Base-by-base conservation (phyloP, 139 green algal species). In the Coelastrella sp. region DNA sequence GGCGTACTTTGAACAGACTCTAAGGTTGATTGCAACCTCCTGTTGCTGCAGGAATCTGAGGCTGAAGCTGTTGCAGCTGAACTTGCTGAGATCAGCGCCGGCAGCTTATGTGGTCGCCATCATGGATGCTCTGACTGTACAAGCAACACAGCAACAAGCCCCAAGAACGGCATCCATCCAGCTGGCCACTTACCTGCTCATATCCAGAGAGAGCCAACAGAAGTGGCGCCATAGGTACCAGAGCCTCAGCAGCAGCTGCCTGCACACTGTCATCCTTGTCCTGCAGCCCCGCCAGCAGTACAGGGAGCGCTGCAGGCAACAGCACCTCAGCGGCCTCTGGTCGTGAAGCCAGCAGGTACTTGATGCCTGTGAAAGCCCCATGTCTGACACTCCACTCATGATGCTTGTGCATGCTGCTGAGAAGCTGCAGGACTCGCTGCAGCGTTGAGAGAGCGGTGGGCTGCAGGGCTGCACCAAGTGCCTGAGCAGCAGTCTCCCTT, bases 401-500 rank as follows among this genome's bases (percentile, higher is more conserved):
- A n/a, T 90, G 68, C 30, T 68, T 41, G 81, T 89, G 74, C 82
- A 97, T 91, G 87, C 92, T 78, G 23, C 84, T 57, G 85, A 98
- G 87, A 77, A 93, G 74, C 27, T 25, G 27, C 77, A 96, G 77
- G 81, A 96, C 80, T 3, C n/a, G 30, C 21, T 85, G 53, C 62
- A 96, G 76, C 5, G 43, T 57, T 5, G 51, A 43, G 23, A 62
- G 9, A 21, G 78, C 41, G 35, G 96, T 76, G 13, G 86, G 51
- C 48, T 84, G 85, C 67, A 93, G 40, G 0, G 92, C 91, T 15
- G 92, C 89, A 34, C 94, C 97, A 62, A 99, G 90, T 19, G 95
- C 96, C 89, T 99, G 97, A 17, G 95, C 96, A 7, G 93, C 93
- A 15, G 97, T 99, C 91, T 99, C 97, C 21, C 96, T 88, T 40